Percentiles rank a stretch among this genome's conserved stretches.
Evolutionary conservation across 805 yeast species (phyloP).

Genomic region (Candida golubevii): DNA sequence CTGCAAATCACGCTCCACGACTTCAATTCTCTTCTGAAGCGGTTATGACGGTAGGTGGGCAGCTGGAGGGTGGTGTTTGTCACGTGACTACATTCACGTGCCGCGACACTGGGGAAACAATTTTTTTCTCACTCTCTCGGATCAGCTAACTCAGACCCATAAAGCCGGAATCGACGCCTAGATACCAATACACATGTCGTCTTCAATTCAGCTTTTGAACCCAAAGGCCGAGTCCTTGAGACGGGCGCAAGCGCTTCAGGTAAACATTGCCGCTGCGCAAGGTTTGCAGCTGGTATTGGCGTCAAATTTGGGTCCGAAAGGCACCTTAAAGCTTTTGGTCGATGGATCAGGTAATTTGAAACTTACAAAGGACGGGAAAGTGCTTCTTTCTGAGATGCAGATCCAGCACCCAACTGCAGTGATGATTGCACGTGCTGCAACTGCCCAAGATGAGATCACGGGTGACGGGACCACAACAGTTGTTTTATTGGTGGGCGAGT

Average conservation of each 20-base stretch:
- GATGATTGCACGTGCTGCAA: constrained; percentile 85
- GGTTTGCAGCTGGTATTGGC: constrained; percentile 91
- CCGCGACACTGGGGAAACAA: too few relatives aligned
- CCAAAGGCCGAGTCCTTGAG: constrained; percentile 98
- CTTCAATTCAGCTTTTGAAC: constrained; percentile 80
- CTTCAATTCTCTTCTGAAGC: too few relatives aligned
- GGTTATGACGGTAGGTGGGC: too few relatives aligned
- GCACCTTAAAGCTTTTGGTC: constrained; percentile 92
- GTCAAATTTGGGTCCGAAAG: constrained; percentile 93
- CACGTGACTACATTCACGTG: too few relatives aligned
- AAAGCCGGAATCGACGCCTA: too few relatives aligned
- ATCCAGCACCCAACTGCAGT: constrained; percentile 56
- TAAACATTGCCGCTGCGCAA: constrained; percentile 93
- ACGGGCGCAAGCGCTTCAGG: constrained; percentile 92
- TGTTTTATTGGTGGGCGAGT: constrained; percentile 88
- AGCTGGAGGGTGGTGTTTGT: too few relatives aligned
- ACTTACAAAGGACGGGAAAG: constrained; percentile 96
- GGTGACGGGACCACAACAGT: constrained; percentile 99
- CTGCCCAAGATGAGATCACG: constrained; percentile 98
- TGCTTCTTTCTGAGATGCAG: constrained; percentile 91
- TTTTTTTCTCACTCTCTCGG: too few relatives aligned
- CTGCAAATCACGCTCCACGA: too few relatives aligned
- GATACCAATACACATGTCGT: constrained; percentile 32
- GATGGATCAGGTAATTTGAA: constrained; percentile 96
- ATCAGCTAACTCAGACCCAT: too few relatives aligned